These are phyloP conservation scores for Phytophthora megakarya DNA, from an alignment of 352 stramenopile species.

Conservation along the genomic window DNA sequence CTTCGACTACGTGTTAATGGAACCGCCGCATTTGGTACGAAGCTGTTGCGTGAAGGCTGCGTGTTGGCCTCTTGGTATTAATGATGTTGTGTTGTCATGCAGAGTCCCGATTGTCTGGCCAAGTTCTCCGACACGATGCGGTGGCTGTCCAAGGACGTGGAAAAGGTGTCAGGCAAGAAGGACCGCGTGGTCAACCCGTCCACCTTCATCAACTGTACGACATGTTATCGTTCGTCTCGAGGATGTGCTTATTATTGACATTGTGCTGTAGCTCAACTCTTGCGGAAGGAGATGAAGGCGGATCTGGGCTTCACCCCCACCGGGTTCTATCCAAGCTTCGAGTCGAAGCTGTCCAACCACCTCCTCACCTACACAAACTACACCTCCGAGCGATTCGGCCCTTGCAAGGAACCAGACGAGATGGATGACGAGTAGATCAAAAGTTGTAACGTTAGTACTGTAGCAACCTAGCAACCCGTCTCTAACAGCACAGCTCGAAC, in stretches of 20 bases:
- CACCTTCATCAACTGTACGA: constrained; percentile 56
- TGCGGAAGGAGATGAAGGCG: constrained; percentile 49
- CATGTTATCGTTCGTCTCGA: no score
- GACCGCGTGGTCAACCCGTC: constrained; percentile 43
- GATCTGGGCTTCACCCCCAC: constrained; percentile 54
- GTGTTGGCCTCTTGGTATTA: background rate
- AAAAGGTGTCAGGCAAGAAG: constrained; percentile 37
- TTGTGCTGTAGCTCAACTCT: constrained; percentile 34
- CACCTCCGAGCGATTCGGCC: constrained; percentile 47
- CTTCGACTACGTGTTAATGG: constrained; percentile 59
- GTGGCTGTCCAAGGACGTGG: constrained; percentile 44
- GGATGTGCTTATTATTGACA: background rate
- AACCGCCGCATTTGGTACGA: constrained; percentile 51
- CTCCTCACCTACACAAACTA: constrained; percentile 65
- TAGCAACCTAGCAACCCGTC: background rate
- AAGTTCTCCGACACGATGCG: constrained; percentile 61
- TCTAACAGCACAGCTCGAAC: constrained; percentile 16
- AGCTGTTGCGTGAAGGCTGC: background rate
- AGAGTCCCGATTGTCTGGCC: constrained; percentile 51
- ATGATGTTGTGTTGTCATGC: background rate
- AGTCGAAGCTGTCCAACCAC: constrained; percentile 60
- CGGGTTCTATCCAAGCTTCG: constrained; percentile 53
- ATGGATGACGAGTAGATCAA: constrained; percentile 12
- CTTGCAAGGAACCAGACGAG: constrained; percentile 35
- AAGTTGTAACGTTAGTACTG: no score